Conservation (phyloP, 1,139 yeast species). For the Chernovozyma sophiae-reginae region DNA sequence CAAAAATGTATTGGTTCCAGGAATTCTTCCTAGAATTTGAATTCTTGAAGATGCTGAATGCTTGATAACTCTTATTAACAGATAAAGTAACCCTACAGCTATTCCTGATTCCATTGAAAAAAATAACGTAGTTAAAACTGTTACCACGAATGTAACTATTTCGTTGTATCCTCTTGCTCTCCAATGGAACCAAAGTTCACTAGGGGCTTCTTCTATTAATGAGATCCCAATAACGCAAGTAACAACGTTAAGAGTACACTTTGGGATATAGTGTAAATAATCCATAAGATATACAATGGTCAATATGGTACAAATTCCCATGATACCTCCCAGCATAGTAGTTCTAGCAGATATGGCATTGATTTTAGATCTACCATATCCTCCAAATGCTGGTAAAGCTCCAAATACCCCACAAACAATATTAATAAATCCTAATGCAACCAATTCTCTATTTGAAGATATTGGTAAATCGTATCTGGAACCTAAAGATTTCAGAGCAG, state of each 20-base stretch:
- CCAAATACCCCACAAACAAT: constrained; percentile 66
- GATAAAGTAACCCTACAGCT: constrained; percentile 76
- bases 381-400: constrained; percentile 91
- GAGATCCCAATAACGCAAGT: constrained; percentile 77
- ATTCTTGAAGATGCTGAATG: constrained; percentile 87
- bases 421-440: constrained; percentile 80
- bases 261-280: constrained; percentile 69
- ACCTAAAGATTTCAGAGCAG: constrained; percentile 81
- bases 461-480: constrained; percentile 63
- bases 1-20: constrained; percentile 70
- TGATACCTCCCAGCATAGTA: constrained; percentile 75
- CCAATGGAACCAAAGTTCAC: constrained; percentile 72
- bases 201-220: constrained; percentile 83
- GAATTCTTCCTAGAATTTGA: constrained; percentile 80
- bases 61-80: constrained; percentile 73
- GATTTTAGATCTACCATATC: constrained; percentile 89
- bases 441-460: constrained; percentile 70
- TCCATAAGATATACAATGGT: constrained; percentile 61
- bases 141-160: constrained; percentile 65
- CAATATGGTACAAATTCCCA: constrained; percentile 69
- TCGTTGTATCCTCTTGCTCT: constrained; percentile 74
- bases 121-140: constrained; percentile 68
- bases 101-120: constrained; percentile 91
- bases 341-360: constrained; percentile 85
- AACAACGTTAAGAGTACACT: constrained; percentile 76